These are phyloP conservation scores for Maudiozyma humilis DNA, from an alignment of 1,139 yeast genomes.

Conservation along the genomic window DNA sequence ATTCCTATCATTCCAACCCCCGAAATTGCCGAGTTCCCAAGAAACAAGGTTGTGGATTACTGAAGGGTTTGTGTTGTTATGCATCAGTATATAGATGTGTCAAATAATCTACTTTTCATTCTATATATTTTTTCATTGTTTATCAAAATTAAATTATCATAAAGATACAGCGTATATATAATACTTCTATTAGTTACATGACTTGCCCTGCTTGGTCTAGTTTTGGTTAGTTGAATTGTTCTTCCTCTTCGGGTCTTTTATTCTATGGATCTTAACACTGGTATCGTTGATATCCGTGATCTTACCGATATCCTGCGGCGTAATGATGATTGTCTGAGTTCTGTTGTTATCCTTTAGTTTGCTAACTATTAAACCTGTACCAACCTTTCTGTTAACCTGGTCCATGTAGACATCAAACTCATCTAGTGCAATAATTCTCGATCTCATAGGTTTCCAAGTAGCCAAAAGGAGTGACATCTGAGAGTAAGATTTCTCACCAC, in stretches of 20 bases:
- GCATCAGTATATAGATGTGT: no score
- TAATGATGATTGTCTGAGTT: slow-evolving; percentile 84
- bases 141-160: no score
- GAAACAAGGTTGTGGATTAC: slow-evolving; percentile 48
- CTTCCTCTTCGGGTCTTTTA: slow-evolving; percentile 37
- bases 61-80: no score
- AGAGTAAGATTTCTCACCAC: slow-evolving; percentile 93
- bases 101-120: neutral
- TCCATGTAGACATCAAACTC: slow-evolving; percentile 99
- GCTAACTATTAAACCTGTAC: slow-evolving; percentile 64
- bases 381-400: slow-evolving; percentile 75
- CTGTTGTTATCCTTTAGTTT: slow-evolving; percentile 51
- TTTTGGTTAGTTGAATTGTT: slow-evolving; percentile 17
- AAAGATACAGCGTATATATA: neutral
- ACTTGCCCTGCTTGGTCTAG: neutral
- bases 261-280: slow-evolving; percentile 64
- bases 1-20: slow-evolving; percentile 70
- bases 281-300: slow-evolving; percentile 54
- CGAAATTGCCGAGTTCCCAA: slow-evolving; percentile 49
- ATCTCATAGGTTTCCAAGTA: slow-evolving; percentile 89
- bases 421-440: slow-evolving; percentile 81
- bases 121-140: neutral
- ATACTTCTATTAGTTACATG: neutral
- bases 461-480: slow-evolving; percentile 83
- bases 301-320: slow-evolving; percentile 86